Evolutionary conservation across 1,284 basidiomycete species (phyloP).

Genomic region (Tilletia walkeri): DNA sequence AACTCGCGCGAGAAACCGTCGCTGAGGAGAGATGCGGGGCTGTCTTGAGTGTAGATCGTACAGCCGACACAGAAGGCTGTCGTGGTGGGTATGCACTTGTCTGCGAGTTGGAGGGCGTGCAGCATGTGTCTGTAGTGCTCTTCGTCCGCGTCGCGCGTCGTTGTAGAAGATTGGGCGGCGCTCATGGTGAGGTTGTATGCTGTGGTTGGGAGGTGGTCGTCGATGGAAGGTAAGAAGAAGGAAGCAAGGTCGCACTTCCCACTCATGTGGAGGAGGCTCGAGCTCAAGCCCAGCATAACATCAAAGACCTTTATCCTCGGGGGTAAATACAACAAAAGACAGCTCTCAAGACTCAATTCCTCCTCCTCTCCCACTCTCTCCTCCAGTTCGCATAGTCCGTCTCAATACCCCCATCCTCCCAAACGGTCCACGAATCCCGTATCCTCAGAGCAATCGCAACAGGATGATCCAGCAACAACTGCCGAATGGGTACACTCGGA

Average conservation of each 20-base stretch:
- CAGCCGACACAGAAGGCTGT: conserved; percentile 96
- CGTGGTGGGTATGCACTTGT: conserved; percentile 69
- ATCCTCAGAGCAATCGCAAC: conserved; percentile 68
- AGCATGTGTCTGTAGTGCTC: conserved; percentile 61
- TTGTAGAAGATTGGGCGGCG: no score
- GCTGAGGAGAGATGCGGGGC: conserved; percentile 59
- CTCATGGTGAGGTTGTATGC: no score
- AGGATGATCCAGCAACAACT: conserved; percentile 63
- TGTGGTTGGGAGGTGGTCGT: no score
- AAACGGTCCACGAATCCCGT: conserved; percentile 76
- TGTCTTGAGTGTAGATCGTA: conserved; percentile 64
- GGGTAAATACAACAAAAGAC: not conserved
- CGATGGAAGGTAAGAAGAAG: no score
- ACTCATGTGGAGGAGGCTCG: no score
- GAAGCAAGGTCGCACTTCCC: no score
- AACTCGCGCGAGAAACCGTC: conserved; percentile 90
- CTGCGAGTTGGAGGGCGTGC: conserved; percentile 71
- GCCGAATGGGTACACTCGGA: conserved; percentile 56
- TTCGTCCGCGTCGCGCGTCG: not conserved
- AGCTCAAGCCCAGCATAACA: no score
- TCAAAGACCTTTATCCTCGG: not conserved
- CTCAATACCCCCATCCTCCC: conserved; percentile 70
- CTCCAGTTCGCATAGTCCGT: conserved; percentile 69
- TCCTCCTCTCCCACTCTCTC: conserved; percentile 56
- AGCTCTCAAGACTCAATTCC: not conserved